Evolutionary conservation across 2,329 filamentous ascomycete genomes (phyloP).

Genomic region (Penicillium paneum): DNA sequence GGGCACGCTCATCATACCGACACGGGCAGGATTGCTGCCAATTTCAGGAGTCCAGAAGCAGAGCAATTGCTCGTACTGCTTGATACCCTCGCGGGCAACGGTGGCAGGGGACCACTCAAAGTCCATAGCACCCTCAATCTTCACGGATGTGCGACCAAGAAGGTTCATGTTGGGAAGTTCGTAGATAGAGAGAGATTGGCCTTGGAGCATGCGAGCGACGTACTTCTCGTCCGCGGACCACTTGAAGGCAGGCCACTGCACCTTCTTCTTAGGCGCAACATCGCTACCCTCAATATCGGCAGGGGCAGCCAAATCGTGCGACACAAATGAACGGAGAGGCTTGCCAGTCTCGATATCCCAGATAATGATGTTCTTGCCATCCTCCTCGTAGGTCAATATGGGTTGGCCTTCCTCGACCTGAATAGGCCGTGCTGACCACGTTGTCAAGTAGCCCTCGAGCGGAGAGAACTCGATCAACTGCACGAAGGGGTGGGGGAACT

Average conservation of each 20-base stretch:
- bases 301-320: constrained; percentile 64
- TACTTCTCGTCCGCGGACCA: constrained; percentile 98
- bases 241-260: constrained; percentile 98
- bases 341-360: constrained; percentile 92
- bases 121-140: constrained; percentile 94
- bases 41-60: constrained; percentile 99
- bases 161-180: constrained; percentile 86
- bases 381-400: constrained; percentile 82
- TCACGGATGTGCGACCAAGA: constrained; percentile 85
- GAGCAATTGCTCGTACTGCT: constrained; percentile 91
- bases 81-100: constrained; percentile 76
- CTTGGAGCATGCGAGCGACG: constrained; percentile 84
- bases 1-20: constrained; percentile 92
- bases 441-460: constrained; percentile 85
- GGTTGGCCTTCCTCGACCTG: constrained; percentile 85
- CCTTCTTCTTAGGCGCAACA: constrained; percentile 77
- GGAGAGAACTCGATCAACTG: constrained; percentile 97
- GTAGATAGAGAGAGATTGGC: constrained; percentile 85
- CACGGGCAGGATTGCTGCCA: constrained; percentile 95
- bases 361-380: constrained; percentile 98
- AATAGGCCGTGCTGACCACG: constrained; percentile 94
- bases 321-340: constrained; percentile 88
- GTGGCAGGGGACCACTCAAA: constrained; percentile 95
- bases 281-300: constrained; percentile 59
- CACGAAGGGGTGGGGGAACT: constrained; percentile 92